A percentile compares a stretch with the other conserved stretches of the same genome.
phyloP scores from a whole-genome alignment of 2,329 filamentous ascomycete genomes.

The Xylariaceae sp. region DNA sequence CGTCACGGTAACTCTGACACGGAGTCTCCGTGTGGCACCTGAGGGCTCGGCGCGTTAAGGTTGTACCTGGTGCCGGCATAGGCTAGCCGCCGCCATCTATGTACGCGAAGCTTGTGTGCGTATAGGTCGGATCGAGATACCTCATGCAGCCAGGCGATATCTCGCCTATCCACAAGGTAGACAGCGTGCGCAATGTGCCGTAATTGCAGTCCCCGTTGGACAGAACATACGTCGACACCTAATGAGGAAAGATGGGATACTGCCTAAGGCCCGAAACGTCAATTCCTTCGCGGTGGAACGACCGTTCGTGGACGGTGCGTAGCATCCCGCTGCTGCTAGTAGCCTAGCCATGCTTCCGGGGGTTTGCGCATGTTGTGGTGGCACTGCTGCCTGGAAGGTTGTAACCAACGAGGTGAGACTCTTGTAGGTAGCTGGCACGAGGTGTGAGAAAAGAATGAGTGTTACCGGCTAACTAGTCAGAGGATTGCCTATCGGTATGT shows the following conservation, averaged over 20 bases:
- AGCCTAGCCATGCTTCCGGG: conserved; percentile 4
- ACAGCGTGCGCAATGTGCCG: neutral
- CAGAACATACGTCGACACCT: neutral
- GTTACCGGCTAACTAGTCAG: neutral
- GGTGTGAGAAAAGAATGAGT: neutral
- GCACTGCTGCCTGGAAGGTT: neutral
- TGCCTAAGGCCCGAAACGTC: neutral
- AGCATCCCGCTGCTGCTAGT: neutral
- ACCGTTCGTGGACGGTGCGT: neutral
- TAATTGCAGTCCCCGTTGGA: neutral
- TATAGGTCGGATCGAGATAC: no score
- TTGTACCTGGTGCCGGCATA: neutral
- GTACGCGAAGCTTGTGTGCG: neutral
- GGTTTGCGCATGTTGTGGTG: neutral
- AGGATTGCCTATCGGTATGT: neutral
- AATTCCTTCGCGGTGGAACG: neutral
- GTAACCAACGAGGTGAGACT: neutral
- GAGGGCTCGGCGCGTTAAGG: neutral
- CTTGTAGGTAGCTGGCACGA: neutral
- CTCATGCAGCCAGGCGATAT: neutral
- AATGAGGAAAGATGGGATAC: neutral
- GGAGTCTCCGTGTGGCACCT: neutral
- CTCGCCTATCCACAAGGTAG: neutral
- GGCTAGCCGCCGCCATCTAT: neutral
- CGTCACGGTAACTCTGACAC: neutral